A percentile compares a stretch with the other conserved stretches of the same genome.
Conservation (phyloP, 495 filamentous ascomycete species). For the Platismatia glauca region DNA sequence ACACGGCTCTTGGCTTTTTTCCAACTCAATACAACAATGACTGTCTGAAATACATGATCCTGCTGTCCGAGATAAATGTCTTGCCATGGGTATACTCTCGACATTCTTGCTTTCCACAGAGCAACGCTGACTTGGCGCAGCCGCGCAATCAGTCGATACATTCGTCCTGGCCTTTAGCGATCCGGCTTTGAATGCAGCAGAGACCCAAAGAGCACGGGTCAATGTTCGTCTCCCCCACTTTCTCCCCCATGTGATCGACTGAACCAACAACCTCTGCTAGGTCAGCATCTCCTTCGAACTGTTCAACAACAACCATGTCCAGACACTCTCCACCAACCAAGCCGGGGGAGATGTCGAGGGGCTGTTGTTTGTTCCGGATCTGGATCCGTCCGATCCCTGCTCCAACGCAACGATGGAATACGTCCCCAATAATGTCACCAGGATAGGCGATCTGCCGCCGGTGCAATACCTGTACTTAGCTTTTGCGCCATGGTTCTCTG, state of each 20-base stretch:
- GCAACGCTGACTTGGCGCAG: constrained; percentile 9
- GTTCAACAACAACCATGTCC: constrained; percentile 50
- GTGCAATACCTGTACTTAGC: constrained; percentile 54
- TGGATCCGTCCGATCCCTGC: constrained; percentile 50
- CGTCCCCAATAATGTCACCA: constrained; percentile 67
- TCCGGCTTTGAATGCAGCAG: background rate
- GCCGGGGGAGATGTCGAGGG: constrained; percentile 53
- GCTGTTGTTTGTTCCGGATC: constrained; percentile 72
- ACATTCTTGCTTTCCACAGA: background rate
- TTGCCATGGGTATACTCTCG: constrained; percentile 3
- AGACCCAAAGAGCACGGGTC: constrained; percentile 17
- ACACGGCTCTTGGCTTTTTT: background rate
- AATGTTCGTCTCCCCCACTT: constrained; percentile 19
- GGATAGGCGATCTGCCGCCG: constrained; percentile 54
- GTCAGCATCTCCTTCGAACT: constrained; percentile 56
- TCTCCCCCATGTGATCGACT: too few relatives aligned
- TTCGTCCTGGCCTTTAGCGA: constrained; percentile 21
- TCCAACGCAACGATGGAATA: constrained; percentile 44
- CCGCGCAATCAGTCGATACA: constrained; percentile 21
- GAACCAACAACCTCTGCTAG: constrained; percentile 31
- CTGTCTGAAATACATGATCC: background rate
- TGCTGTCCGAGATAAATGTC: background rate
- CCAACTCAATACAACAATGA: too few relatives aligned
- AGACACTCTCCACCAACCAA: constrained; percentile 58
- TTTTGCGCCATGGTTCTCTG: constrained; percentile 80